phyloP scores from a whole-genome alignment of 1,139 yeast genomes.

The Blastobotrys petasosporus region DNA sequence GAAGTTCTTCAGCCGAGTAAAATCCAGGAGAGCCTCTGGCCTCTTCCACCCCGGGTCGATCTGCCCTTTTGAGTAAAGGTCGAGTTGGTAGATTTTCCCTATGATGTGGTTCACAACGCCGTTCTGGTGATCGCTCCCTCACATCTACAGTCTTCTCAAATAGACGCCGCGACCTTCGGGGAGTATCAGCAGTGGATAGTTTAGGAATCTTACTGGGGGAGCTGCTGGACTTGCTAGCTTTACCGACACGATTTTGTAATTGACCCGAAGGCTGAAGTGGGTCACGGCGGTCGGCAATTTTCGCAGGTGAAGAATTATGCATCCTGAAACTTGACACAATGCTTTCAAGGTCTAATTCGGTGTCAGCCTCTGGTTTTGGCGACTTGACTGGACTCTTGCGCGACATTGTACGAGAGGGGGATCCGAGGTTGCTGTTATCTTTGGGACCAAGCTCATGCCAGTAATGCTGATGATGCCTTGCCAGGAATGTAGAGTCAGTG shows the following conservation, averaged over 20 bases:
- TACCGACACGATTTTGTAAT: neutral
- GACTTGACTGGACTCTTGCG: no score
- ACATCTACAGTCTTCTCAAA: constrained; percentile 17
- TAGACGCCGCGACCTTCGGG: constrained; percentile 17
- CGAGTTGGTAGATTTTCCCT: constrained; percentile 14
- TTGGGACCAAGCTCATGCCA: no score
- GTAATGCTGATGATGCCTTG: no score
- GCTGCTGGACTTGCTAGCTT: no score
- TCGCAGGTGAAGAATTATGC: neutral
- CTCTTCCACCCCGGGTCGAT: neutral
- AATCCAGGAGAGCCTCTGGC: constrained; percentile 16
- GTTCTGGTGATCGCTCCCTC: constrained; percentile 18
- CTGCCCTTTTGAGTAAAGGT: constrained; percentile 16
- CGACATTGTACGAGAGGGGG: no score
- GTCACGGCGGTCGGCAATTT: neutral
- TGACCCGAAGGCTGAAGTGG: neutral
- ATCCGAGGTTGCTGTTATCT: no score
- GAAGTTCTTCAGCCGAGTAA: constrained; percentile 22
- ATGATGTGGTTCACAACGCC: constrained; percentile 22
- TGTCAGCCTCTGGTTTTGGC: neutral
- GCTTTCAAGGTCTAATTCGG: neutral
- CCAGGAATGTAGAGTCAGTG: no score
- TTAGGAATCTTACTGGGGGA: neutral
- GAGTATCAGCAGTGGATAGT: neutral
- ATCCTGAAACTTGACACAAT: neutral